Percentiles rank a stretch among this genome's conserved stretches.
Evolutionary conservation across 306 rosid species (phyloP).

Genomic region (Hippophae tibetana): DNA sequence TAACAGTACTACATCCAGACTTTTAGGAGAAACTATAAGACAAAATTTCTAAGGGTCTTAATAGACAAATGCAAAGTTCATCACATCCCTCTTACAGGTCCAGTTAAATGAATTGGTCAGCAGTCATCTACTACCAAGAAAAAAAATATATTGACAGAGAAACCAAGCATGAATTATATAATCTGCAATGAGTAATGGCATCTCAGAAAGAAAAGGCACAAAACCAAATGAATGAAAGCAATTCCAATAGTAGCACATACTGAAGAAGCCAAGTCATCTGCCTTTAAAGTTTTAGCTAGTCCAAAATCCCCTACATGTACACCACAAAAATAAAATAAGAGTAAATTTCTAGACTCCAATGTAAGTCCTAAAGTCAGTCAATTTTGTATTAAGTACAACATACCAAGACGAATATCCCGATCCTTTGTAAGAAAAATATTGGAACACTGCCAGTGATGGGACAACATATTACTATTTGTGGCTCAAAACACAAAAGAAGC

Average conservation of each 20-base stretch:
- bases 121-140: neutral
- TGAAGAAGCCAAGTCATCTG: conserved; percentile 96
- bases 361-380: neutral
- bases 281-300: conserved; percentile 93
- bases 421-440: conserved; percentile 96
- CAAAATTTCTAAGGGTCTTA: neutral
- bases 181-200: neutral
- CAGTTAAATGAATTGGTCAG: neutral
- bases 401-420: conserved; percentile 95
- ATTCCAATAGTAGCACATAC: conserved; percentile 41
- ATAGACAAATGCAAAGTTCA: neutral
- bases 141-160: neutral
- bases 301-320: conserved; percentile 77
- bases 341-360: conserved; percentile 12
- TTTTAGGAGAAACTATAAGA: neutral
- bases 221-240: conserved; percentile 1
- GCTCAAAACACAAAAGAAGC: conserved; percentile 4
- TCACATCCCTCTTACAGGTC: neutral
- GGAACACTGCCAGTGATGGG: conserved; percentile 64
- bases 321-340: conserved; percentile 21
- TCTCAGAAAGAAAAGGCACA: neutral
- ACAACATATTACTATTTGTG: conserved; percentile 20
- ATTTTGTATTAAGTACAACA: conserved; percentile 20
- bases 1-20: neutral
- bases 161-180: neutral